Base-by-base conservation (phyloP, 352 stramenopile species). In the Phytopythium litorale region DNA sequence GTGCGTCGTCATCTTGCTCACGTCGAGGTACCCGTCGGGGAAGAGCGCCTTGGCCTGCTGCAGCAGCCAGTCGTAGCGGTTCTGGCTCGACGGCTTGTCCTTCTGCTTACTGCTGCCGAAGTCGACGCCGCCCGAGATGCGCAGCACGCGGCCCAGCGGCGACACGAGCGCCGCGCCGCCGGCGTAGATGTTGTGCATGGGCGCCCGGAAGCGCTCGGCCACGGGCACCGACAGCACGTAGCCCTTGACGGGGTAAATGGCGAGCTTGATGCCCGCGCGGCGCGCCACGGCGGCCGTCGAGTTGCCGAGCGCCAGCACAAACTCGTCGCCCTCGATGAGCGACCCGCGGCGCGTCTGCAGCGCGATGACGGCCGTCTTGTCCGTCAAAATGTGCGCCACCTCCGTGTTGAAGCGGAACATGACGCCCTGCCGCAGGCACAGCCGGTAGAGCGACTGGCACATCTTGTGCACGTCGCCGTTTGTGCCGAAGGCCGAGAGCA, bases 321-420 rank as follows among this genome's bases (percentile, higher is more conserved):
- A 95, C 66, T 92, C 82, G 60, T 95, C 87, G 50, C 84, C 87
- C 75, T 95, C 87, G 57, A 95, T 95, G 19, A 95, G 63, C 15
- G 84, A 86, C n/a, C 87, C 84, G 30, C 82, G 81, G 28, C 78
- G 73, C 33, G 84, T 92, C 68, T 95, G 87, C 16, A 95, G 56
- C 46, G 87, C 87, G 56, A 95, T 91, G 23, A 92, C 84, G 18
- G 75, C 73, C 51, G 81, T 84, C 53, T 83, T 81, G 64, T 92
- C 85, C 21, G 82, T 87, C 23, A 95, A 68, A 37, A 95, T 78
- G 49, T 95, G 82, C 30, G 85, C 72, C 52, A 95, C 74, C 38
- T 95, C 87, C 4, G 87, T 91, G 55, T 91, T 89, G 56, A 95
- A 92, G 51, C 84, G 87, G 71, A 95, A 95, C 87, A 95, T 93